Evolutionary conservation across 2,329 filamentous ascomycete genomes (phyloP), one percentile per base, ranked within the genome.

Genomic region (Onygenales sp.): DNA sequence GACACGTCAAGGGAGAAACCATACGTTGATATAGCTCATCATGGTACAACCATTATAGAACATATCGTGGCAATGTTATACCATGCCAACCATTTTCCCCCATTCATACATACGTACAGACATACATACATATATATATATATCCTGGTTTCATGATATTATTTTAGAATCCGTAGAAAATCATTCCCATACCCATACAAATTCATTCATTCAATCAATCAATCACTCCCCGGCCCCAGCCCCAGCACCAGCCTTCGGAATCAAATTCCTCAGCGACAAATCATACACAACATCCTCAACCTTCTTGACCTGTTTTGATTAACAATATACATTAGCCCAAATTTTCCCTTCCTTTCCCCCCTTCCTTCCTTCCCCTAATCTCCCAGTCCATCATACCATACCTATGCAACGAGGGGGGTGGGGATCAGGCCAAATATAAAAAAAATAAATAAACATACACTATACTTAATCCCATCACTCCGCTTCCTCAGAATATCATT

Each of bases 251-350:
- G 50, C 62, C 59, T 79, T 76, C 44, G 85, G 82, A 48, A 94
- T 78, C 65, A 97, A 70, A 49, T 93, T 92, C 55, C 93, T 81
- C 65, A 98, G 74, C 27, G 88, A 92, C 53, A 98, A 74, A 68
- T 98, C 93, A 66, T 98, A 98, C 49, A 97, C 92, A 10, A 98
- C 90, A 66, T 97, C 93, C 76, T 98, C 93, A 10, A 96, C 89
- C 69, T 95, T 92, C 78, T 97, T 98, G 64, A 98, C 89, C 76
- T 79, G 51, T 48, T 44, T 21, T 14, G 14, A 14, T 40, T 3
- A 40, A 40, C 6, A 5, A 27, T 27, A 5, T 27, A 5, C 4
- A 27, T 27, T 27, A 27, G 21, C 21, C 21, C 21, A 27, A 27
- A 27, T 4, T 27, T 27, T 4, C 3, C 21, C 17, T 17, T 17